Evolutionary conservation across 106 monocot genomes (phyloP).

Genomic region (Gastrodia elata): DNA sequence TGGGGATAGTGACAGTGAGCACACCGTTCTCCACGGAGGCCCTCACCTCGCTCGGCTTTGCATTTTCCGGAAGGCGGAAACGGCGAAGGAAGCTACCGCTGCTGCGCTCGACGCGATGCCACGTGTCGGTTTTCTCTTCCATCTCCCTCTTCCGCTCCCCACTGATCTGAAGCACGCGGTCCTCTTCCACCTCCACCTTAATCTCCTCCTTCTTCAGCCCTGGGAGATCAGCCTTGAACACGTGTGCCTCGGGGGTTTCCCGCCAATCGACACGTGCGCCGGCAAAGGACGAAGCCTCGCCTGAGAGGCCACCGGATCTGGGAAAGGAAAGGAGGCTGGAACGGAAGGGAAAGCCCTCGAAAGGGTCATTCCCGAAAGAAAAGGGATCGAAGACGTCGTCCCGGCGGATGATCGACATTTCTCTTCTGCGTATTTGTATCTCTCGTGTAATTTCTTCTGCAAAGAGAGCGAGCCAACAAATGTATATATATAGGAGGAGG

Average conservation of each 20-base stretch:
- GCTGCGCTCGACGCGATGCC: slow-evolving; percentile 39
- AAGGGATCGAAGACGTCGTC: not conserved
- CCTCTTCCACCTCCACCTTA: slow-evolving; percentile 15
- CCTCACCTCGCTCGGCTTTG: slow-evolving; percentile 25
- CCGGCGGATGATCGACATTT: slow-evolving; percentile 6
- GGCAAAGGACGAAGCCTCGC: slow-evolving; percentile 20
- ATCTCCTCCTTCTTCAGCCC: slow-evolving; percentile 13
- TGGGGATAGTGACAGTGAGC: slow-evolving; percentile 36
- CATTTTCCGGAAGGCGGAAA: slow-evolving; percentile 40
- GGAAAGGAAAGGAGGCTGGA: not conserved
- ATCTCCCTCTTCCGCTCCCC: slow-evolving; percentile 21
- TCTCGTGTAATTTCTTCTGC: too few relatives aligned
- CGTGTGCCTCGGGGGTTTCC: slow-evolving; percentile 22
- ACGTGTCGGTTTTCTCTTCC: slow-evolving; percentile 35
- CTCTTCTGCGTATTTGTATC: too few relatives aligned
- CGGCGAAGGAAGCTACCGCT: slow-evolving; percentile 33
- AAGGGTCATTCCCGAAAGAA: not conserved
- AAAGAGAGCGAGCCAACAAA: too few relatives aligned
- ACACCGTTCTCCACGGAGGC: slow-evolving; percentile 47
- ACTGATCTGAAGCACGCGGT: slow-evolving; percentile 14
- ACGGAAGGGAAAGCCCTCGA: not conserved
- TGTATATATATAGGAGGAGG: too few relatives aligned
- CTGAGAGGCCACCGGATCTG: not conserved
- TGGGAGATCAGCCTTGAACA: slow-evolving; percentile 23
- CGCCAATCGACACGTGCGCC: slow-evolving; percentile 25